Evolutionary conservation across 2,329 filamentous ascomycete genomes (phyloP).

Genomic region (Cylindrodendrum hubeiense): DNA sequence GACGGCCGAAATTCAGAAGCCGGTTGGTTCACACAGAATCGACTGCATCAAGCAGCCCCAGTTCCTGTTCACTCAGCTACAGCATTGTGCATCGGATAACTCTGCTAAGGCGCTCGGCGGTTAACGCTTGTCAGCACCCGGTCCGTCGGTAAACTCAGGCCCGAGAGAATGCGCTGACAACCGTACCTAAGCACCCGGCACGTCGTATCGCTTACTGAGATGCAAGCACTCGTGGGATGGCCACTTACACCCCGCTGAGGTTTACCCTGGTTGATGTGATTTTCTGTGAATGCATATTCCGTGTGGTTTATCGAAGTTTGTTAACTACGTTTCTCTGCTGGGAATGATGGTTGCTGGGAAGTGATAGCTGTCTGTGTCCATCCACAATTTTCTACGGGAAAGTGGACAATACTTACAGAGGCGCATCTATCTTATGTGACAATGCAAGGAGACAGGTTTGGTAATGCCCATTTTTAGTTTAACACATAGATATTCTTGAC

Average conservation of each 20-base stretch:
- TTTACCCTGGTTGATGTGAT: background rate
- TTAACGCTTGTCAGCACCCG: background rate
- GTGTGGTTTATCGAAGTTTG: no score
- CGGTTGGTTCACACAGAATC: background rate
- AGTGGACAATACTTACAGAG: no score
- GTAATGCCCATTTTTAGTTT: no score
- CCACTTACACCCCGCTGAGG: no score
- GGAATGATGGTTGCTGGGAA: no score
- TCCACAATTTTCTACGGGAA: no score
- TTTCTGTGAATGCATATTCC: no score
- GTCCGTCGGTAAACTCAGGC: background rate
- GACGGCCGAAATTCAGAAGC: conserved; percentile 4
- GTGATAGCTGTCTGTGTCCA: no score
- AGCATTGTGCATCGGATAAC: background rate
- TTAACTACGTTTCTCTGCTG: no score
- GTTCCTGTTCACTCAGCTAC: background rate
- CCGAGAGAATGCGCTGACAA: conserved; percentile 2
- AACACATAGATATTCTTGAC: no score
- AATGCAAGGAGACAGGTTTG: no score
- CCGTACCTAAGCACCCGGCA: background rate
- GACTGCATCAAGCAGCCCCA: background rate
- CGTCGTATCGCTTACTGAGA: background rate
- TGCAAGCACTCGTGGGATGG: background rate
- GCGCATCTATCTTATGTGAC: no score
- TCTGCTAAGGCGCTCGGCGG: background rate